Evolutionary conservation across 495 filamentous ascomycete genomes (phyloP).

Genomic region (Glarea lozoyensis): DNA sequence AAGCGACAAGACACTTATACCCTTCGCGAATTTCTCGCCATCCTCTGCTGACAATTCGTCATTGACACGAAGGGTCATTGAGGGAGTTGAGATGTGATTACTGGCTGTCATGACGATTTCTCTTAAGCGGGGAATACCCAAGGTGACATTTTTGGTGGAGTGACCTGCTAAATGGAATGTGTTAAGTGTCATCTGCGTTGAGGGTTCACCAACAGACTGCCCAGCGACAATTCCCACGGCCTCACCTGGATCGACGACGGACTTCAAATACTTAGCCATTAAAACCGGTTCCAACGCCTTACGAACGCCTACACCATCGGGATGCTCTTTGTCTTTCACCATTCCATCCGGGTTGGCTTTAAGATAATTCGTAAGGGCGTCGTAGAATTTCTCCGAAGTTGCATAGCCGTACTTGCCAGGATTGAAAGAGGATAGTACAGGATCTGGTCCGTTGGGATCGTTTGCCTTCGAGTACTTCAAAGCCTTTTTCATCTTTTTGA

Average conservation of each 20-base stretch:
- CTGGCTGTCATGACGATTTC: constrained; percentile 99
- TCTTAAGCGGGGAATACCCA: constrained; percentile 92
- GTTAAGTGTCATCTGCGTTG: constrained; percentile 99
- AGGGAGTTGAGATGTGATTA: constrained; percentile 74
- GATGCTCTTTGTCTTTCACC: constrained; percentile 68
- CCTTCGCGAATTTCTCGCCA: constrained; percentile 78
- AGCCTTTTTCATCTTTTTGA: constrained; percentile 71
- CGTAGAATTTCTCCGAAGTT: constrained; percentile 80
- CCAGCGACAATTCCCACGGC: constrained; percentile 96
- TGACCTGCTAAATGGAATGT: constrained; percentile 99
- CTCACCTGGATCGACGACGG: constrained; percentile 90
- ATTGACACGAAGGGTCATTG: constrained; percentile 80
- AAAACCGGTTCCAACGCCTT: constrained; percentile 75
- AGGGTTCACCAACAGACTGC: constrained; percentile 94
- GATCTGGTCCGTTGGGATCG: constrained; percentile 61
- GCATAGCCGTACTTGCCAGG: constrained; percentile 72
- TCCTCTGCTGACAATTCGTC: constrained; percentile 60
- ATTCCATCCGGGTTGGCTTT: constrained; percentile 68
- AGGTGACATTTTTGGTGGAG: constrained; percentile 95
- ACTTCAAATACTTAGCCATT: constrained; percentile 86
- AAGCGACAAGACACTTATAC: constrained; percentile 80
- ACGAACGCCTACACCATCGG: constrained; percentile 41
- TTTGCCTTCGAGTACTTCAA: constrained; percentile 62
- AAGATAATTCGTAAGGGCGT: constrained; percentile 52
- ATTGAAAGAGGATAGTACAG: constrained; percentile 61